phyloP scores from a whole-genome alignment of 75 land plant species.

The Pinus taeda region DNA sequence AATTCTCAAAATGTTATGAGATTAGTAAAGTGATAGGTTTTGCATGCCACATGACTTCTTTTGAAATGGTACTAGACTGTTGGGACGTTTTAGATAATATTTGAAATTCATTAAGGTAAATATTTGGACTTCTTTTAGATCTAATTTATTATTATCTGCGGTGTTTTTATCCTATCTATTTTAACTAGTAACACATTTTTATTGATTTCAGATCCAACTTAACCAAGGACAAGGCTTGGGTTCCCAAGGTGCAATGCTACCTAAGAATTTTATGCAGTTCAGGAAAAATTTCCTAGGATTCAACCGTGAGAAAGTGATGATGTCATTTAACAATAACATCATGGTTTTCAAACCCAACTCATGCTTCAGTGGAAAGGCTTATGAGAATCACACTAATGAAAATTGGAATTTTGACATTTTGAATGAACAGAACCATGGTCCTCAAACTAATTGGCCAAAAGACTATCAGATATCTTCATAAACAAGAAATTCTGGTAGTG shows the following conservation, averaged over 20 bases:
- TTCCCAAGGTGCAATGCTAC: background rate
- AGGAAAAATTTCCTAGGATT: background rate
- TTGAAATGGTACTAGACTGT: no score
- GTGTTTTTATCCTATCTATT: no score
- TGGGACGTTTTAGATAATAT: no score
- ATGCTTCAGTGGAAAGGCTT: slow-evolving; percentile 39
- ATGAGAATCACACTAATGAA: slow-evolving; percentile 48
- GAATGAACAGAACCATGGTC: slow-evolving; percentile 87
- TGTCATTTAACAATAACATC: slow-evolving; percentile 7
- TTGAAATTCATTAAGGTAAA: no score
- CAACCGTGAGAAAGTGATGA: slow-evolving; percentile 6
- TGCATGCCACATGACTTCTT: no score
- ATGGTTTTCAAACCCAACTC: slow-evolving; percentile 50
- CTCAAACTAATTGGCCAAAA: slow-evolving; percentile 64
- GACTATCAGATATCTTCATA: slow-evolving; percentile 37
- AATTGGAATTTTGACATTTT: slow-evolving; percentile 70
- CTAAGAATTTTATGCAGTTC: background rate
- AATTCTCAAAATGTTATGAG: no score
- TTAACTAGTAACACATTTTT: no score
- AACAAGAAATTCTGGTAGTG: slow-evolving; percentile 16
- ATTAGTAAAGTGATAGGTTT: no score
- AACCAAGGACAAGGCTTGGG: background rate
- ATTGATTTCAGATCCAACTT: slow-evolving; percentile 7
- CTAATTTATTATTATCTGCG: no score
- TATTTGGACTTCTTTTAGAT: no score